Base-by-base conservation (phyloP, 139 green algal species). In the Coelastrella sp. region DNA sequence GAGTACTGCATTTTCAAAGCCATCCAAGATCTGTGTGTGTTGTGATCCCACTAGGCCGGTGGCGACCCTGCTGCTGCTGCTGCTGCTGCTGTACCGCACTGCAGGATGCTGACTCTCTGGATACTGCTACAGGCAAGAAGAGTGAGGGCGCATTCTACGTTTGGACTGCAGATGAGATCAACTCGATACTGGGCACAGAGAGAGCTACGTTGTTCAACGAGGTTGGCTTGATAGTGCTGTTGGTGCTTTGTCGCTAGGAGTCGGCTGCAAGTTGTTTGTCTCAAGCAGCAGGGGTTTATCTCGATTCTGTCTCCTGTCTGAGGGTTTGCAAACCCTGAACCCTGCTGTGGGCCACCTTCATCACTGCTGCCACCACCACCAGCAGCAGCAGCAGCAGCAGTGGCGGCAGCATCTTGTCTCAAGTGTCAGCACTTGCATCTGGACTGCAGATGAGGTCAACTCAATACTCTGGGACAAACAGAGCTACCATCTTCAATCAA, bases 111-210 rank as follows among this genome's bases (percentile, higher is more conserved):
- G 96, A 97, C 91, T 97, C 95, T 84, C 64, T 95, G 32, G 93
- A 98, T 84, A 82, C 90, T 4, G 71, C 20, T 7, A 87, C 57
- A 4, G 93, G 93, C 47, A 91, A 92, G 76, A 97, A 97, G 90
- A 94, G 90, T 58, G 97, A 98, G 90, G 97, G 96, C 11, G 90
- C 92, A 4, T 98, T 98, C 83, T 98, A 98, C 90, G 57, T 97
- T 5, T 98, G 97, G 94, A 94, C 79, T 22, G 16, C 79, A 23
- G n/a, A 73, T 4, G 91, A 95, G 85, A 74, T 95, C 4, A 80
- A 75, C 54, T 64, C 82, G 47, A 75, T 85, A 83, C 68, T 89
- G 2, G 83, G 83, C 3, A 19, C 17, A 3, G 77, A 93, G 16
- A 17, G 58, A 6, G 77, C 56, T 61, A n/a, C 77, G 60, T 7